Base-by-base conservation (phyloP, 2,329 filamentous ascomycete species). In the Monilinia fructigena region DNA sequence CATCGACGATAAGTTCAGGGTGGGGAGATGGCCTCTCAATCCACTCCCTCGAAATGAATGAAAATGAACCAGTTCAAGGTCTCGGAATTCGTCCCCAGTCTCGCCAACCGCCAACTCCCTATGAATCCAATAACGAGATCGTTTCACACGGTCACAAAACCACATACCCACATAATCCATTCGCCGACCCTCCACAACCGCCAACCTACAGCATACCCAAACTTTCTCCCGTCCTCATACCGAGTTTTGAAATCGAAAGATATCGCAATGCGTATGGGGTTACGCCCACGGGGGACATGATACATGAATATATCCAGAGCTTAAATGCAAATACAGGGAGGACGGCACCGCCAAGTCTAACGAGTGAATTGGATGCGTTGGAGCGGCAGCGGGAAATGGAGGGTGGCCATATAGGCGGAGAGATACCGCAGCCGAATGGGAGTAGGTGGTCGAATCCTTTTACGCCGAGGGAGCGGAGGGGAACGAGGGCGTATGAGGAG, bases 41-140 rank as follows among this genome's bases (percentile, higher is more conserved):
- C n/a, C 55, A 75, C 83, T 81, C 72, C 76, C 66, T 58, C 69
- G 66, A 61, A 28, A 20, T 66, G 55, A 23, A 65, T 42, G 53
- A 53, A 20, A 53, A 50, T 14, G 28, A 62, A 23, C 14, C 28
- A 40, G 23, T 45, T 50, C 56, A 58, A n/a, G 55, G 55, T 20
- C 28, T 58, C 4, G 40, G 55, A 6, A 42, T 58, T 20, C 40
- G 55, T 3, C 55, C 55, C 2, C 55, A 58, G 45, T 31, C 40
- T 4, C 42, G 40, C 12, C 23, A 20, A 38, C 26, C 55, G 8
- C 38, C 18, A 14, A 45, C 23, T 28, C 40, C 16, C 18, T 18
- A 47, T 47, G 50, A 53, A 53, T 7, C 26, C 7, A 14, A 53
- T 53, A 18, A 23, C 6, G 48, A 52, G 2, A 52, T 52, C 12